phyloP scores from a whole-genome alignment of 1,139 yeast genomes.

The Debaryomyces psychrophilus region DNA sequence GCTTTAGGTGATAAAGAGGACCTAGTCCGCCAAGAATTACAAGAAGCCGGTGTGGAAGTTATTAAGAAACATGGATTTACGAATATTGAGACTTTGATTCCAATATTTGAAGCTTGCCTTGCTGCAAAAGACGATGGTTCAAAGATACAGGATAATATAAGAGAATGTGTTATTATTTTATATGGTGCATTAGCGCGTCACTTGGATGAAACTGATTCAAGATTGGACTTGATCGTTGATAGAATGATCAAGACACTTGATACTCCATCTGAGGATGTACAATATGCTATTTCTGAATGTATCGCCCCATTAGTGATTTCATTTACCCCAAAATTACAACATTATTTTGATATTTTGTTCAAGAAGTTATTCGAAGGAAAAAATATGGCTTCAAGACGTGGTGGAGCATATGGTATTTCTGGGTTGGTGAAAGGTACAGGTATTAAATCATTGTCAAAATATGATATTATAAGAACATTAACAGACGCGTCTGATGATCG shows the following conservation, averaged over 20 bases:
- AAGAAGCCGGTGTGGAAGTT: slow-evolving; percentile 83
- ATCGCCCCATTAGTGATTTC: slow-evolving; percentile 77
- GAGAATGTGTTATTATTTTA: slow-evolving; percentile 80
- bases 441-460: slow-evolving; percentile 70
- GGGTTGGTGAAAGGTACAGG: slow-evolving; percentile 93
- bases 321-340: slow-evolving; percentile 51
- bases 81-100: slow-evolving; percentile 70
- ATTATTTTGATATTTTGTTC: slow-evolving; percentile 61
- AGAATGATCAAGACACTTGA: slow-evolving; percentile 74
- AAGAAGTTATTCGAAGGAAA: slow-evolving; percentile 58
- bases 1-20: slow-evolving; percentile 76
- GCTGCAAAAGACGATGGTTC: slow-evolving; percentile 47
- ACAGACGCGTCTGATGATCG: slow-evolving; percentile 90
- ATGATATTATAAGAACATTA: slow-evolving; percentile 73
- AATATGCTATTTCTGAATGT: slow-evolving; percentile 82
- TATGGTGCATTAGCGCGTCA: slow-evolving; percentile 91
- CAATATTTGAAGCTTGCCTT: slow-evolving; percentile 71
- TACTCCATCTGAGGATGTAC: slow-evolving; percentile 89
- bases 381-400: slow-evolving; percentile 66
- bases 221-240: slow-evolving; percentile 67
- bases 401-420: slow-evolving; percentile 95
- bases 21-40: slow-evolving; percentile 77
- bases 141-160: slow-evolving; percentile 61
- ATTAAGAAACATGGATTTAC: slow-evolving; percentile 66
- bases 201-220: slow-evolving; percentile 61